Evolutionary conservation across 306 rosid species (phyloP).

Genomic region (Lathyrus tuberosus): DNA sequence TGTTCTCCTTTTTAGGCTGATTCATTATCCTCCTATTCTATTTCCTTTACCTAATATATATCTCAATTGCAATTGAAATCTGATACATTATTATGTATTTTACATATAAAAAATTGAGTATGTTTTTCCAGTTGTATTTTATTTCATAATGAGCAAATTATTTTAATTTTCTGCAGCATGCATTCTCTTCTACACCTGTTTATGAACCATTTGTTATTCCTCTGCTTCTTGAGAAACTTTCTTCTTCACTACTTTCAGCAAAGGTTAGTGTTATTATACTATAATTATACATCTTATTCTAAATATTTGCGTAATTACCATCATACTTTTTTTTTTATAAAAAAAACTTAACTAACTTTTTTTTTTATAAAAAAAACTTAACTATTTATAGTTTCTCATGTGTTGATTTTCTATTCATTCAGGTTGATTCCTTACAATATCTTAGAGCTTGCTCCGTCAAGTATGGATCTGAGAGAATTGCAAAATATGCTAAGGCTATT

Average conservation of each 20-base stretch:
- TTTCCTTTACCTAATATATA: constrained; percentile 26
- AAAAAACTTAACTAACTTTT: too few relatives aligned
- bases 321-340: not conserved
- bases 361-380: not conserved
- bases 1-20: not conserved
- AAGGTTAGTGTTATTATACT: constrained; percentile 66
- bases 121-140: constrained; percentile 22
- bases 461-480: constrained; percentile 85
- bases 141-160: constrained; percentile 23
- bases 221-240: constrained; percentile 87
- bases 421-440: constrained; percentile 95
- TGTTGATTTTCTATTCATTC: constrained; percentile 40
- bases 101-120: constrained; percentile 23
- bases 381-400: constrained; percentile 14
- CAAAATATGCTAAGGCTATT: constrained; percentile 64
- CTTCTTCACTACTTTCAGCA: constrained; percentile 74
- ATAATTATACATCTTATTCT: constrained; percentile 26
- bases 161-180: constrained; percentile 61
- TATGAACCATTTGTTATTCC: constrained; percentile 89
- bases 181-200: constrained; percentile 75
- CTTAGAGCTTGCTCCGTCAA: constrained; percentile 62
- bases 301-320: constrained; percentile 18
- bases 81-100: constrained; percentile 35
- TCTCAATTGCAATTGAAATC: constrained; percentile 28
- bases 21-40: constrained; percentile 13